Base-by-base conservation (phyloP, 306 rosid genomes). In the Boehmeria nivea region DNA sequence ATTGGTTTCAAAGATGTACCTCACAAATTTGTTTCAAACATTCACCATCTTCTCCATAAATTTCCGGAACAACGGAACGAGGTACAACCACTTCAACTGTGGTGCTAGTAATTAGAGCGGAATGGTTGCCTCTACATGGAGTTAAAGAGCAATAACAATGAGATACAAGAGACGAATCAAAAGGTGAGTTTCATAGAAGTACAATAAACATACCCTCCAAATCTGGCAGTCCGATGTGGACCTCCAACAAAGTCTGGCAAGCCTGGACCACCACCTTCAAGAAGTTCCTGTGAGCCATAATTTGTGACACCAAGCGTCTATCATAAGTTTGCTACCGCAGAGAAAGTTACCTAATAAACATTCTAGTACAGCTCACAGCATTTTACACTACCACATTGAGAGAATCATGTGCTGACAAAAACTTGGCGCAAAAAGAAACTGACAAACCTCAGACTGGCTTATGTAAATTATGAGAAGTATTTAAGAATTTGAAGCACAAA, bases 41-140 rank as follows among this genome's bases (percentile, higher is more conserved):
- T 81, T 85, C 96, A 65, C 95, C 99, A 74, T 93, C 87, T 72
- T 87, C 99, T 27, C 96, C 99, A 61, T 72, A 78, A 61, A 93
- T 83, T 51, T 51, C 71, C 15, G 96, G 88, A 68, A 93, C 96
- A 65, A 85, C 19, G 25, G 74, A 61, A 48, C 79, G 81, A 67
- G 99, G 99, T 67, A 93, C 96, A 31, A 81, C 83, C 40, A 88
- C 99, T 81, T 93, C 94, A 73, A 93, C 81, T 48, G 93, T 87
- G 60, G 96, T 84, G 68, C 77, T 87, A 21, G 96, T 78, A 66
- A 93, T 81, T 43, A 84, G 66, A 28, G 99, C 84, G 58, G 72
- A 69, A 23, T 74, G 94, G 80, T 76, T 72, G 60, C 74, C 87
- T 70, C 99, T 88, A 64, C 72, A 70, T 14, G 51, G 63, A 52